Base-by-base conservation (phyloP, 345 rosid genomes). In the Pistacia atlantica region DNA sequence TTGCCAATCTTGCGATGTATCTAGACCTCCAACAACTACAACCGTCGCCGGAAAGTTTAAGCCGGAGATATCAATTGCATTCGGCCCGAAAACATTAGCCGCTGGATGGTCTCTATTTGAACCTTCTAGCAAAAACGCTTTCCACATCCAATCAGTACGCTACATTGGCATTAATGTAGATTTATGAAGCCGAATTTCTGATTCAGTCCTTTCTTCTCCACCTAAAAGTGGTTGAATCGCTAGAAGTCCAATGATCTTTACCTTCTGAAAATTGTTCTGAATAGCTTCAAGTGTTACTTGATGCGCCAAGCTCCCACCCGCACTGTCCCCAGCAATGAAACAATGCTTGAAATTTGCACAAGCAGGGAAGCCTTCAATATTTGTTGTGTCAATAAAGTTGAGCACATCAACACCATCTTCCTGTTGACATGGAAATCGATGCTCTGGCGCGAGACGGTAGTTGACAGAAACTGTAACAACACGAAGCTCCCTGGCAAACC, bases 391-490 rank as follows among this genome's bases (percentile, higher is more conserved):
- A 9, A 72, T 18, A 42, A 72, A 72, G 14, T 72, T 59, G 4
- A 72, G 38, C 25, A 25, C 67, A n/a, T 72, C 57, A 25, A 67
- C 18, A 0, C 83, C 81, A 51, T 86, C 84, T 20, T 81, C 86
- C 69, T 83, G 77, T 49, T 81, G 86, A 42, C 63, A 52, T 14
- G 86, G 89, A 46, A 20, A 83, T 5, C 73, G 71, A 13, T 83
- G 80, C 77, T 86, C 89, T 22, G 85, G 89, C 2, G 86, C 28
- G 48, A 74, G 83, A 2, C 83, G 78, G 79, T 85, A 83, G 64
- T 83, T 71, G 45, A 85, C 83, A 2, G 86, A 85, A 4, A 85
- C 37, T 0, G 83, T 65, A 2, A 81, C 49, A 1, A 80, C 81
- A 1, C 56, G 80, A 45, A 83, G 25, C 22, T 73, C 79, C 1